phyloP scores from a whole-genome alignment of 176 grass and related monocot genomes.

The Themeda triandra region DNA sequence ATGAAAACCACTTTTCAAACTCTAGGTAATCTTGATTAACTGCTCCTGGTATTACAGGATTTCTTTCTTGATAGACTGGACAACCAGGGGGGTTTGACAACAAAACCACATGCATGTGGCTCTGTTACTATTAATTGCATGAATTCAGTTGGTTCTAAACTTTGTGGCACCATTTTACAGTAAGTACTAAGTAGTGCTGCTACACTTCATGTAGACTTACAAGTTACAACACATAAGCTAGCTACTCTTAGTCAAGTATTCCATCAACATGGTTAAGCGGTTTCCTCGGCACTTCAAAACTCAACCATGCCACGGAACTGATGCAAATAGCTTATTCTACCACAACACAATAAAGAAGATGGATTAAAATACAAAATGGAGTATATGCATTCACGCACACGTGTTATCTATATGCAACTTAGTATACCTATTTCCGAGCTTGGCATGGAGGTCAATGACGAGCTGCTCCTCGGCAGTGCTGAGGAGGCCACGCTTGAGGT shows the following conservation, averaged over 20 bases:
- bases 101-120: not conserved
- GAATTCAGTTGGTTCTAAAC: constrained; percentile 11
- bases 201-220: not conserved
- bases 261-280: not conserved
- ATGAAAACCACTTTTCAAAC: not conserved
- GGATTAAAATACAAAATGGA: not conserved
- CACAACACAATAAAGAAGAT: not conserved
- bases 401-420: not conserved
- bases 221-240: not conserved
- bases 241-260: not conserved
- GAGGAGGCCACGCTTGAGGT: constrained; percentile 76
- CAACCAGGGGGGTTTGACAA: not conserved
- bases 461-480: constrained; percentile 59
- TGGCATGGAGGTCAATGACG: constrained; percentile 74
- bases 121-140: not conserved
- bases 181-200: not conserved
- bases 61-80: not conserved
- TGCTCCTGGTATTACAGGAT: not conserved
- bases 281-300: not conserved
- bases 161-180: not conserved
- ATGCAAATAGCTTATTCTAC: not conserved
- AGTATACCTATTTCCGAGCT: constrained; percentile 60
- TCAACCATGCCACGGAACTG: not conserved
- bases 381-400: not conserved
- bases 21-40: not conserved